These are phyloP conservation scores for Emmonsia crescens DNA, from an alignment of 2,329 filamentous ascomycete genomes.

Conservation along the genomic window DNA sequence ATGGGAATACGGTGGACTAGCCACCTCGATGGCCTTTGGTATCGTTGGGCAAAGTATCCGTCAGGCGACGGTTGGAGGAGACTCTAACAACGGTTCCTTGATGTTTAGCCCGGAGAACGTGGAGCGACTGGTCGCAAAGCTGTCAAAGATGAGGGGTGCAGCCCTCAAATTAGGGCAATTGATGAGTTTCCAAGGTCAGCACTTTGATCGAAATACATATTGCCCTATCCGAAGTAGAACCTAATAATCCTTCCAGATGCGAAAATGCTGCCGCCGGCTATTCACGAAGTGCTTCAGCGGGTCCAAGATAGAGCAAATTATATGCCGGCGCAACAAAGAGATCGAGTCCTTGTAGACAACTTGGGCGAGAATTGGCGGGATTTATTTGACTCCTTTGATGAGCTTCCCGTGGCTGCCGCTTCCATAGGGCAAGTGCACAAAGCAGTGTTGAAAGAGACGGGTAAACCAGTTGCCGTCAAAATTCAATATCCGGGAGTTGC, in stretches of 20 bases:
- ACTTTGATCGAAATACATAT: neutral
- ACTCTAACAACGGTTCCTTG: constrained; percentile 51
- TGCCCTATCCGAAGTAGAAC: constrained; percentile 1
- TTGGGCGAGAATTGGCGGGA: constrained; percentile 76
- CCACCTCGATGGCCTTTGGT: constrained; percentile 89
- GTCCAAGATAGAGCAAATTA: constrained; percentile 97
- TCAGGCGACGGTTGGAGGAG: constrained; percentile 60
- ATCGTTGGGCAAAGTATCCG: constrained; percentile 77
- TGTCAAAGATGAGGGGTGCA: constrained; percentile 92
- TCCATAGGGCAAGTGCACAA: constrained; percentile 95
- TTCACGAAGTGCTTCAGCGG: constrained; percentile 81
- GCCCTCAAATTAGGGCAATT: constrained; percentile 96
- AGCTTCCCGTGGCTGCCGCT: constrained; percentile 84
- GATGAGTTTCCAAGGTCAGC: constrained; percentile 76
- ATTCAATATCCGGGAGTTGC: constrained; percentile 96
- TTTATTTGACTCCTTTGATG: constrained; percentile 74
- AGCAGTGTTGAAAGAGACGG: constrained; percentile 64
- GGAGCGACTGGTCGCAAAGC: constrained; percentile 81
- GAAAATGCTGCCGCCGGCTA: constrained; percentile 79
- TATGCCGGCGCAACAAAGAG: constrained; percentile 88
- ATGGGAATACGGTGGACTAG: constrained; percentile 91
- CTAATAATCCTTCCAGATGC: constrained; percentile 46
- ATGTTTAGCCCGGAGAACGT: constrained; percentile 85
- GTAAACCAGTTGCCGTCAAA: constrained; percentile 78
- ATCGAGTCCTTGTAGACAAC: constrained; percentile 68